Conservation (phyloP, 306 rosid species). For the Quillaja saponaria region DNA sequence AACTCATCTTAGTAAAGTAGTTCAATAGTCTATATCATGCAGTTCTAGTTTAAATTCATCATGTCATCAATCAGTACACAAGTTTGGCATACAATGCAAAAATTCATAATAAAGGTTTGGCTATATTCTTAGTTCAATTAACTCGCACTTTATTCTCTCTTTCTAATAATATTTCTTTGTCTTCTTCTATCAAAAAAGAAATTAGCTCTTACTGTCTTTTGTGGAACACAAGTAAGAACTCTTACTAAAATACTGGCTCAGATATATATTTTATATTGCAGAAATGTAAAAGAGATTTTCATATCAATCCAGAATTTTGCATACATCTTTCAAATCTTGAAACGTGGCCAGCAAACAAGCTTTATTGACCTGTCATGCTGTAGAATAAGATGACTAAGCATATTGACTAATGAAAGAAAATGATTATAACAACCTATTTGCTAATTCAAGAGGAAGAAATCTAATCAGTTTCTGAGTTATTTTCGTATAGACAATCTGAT, state of each 20-base stretch:
- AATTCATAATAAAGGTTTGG: too few relatives aligned
- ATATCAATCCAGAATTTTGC: constrained; percentile 2
- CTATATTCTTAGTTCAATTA: too few relatives aligned
- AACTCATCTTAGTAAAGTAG: too few relatives aligned
- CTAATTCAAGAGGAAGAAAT: background rate
- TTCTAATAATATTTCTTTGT: background rate
- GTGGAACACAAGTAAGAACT: background rate
- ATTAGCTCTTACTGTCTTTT: too few relatives aligned
- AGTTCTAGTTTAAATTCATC: too few relatives aligned
- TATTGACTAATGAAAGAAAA: background rate
- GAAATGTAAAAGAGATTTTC: background rate
- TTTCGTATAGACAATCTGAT: background rate
- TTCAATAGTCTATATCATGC: too few relatives aligned
- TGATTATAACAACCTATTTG: background rate
- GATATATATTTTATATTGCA: background rate
- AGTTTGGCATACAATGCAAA: too few relatives aligned
- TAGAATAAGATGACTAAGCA: background rate
- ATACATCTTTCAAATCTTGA: background rate
- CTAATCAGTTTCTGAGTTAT: too few relatives aligned
- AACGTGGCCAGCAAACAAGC: background rate
- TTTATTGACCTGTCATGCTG: too few relatives aligned
- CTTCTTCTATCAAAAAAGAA: too few relatives aligned
- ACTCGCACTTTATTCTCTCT: background rate
- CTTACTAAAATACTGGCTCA: background rate
- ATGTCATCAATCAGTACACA: too few relatives aligned